Evolutionary conservation across 352 stramenopile genomes (phyloP), one percentile per base, ranked within the genome.

Genomic region (Plasmopara viticola): DNA sequence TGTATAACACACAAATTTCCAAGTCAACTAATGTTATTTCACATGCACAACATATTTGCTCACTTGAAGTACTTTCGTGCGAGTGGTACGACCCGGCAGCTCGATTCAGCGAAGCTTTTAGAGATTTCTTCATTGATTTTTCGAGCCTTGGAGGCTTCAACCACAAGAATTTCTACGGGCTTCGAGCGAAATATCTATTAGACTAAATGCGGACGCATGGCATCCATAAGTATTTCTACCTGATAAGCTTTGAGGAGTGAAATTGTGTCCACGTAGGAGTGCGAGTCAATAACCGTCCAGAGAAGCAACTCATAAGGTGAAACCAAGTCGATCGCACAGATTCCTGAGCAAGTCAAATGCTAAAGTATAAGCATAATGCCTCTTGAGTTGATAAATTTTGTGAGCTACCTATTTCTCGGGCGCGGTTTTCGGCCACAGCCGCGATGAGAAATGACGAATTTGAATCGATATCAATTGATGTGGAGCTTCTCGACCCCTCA

Each of bases 21-120:
- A 47, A n/a, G 20, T 25, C 20, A 25, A 25, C 20, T 25, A 35
- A 35, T 35, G 10, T 35, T 35, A 8, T 35, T 35, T 1, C 31
- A 35, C 31, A 12, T 44, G 28, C 6, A 6, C 4, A 9, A 7
- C n/a, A 31, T 18, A 30, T 13, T 9, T 5, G 60, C 74, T 60
- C 44, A 91, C 81, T 90, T 67, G 40, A 91, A 91, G 30, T 91
- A 90, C 52, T 89, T 89, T 5, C 81, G 64, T 6, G 76, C 81
- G 45, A 91, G 70, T 1, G 78, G 81, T 1, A 91, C 64, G 15
- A 91, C 51, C 35, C 79, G 68, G 30, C 78, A 87, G 14, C 70
- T 73, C 5, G 68, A 75, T 13, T 57, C 62, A 6, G 68, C 53
- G 35, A 88, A 87, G 28, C 61, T 59, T 37, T 86, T 88, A 2